Evolutionary conservation across 2,329 filamentous ascomycete genomes (phyloP).

Genomic region (Huntiella abstrusa): DNA sequence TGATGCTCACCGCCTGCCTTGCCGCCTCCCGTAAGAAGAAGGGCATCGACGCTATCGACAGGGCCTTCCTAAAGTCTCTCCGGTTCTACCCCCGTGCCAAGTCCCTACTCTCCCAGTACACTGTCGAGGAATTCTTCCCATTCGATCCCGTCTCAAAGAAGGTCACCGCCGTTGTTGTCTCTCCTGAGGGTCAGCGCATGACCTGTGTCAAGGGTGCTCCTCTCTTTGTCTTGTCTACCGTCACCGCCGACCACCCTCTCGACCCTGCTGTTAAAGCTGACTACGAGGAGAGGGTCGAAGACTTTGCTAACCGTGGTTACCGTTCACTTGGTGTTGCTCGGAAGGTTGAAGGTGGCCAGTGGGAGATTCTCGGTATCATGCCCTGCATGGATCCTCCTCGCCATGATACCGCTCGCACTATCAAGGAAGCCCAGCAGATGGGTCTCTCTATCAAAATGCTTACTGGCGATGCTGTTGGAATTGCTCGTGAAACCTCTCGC

Average conservation of each 20-base stretch:
- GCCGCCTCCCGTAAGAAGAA: too few species aligned
- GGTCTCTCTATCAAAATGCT: slow-evolving; percentile 91
- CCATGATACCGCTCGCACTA: slow-evolving; percentile 76
- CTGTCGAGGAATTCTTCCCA: slow-evolving; percentile 39
- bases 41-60: too few species aligned
- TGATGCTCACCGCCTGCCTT: too few species aligned
- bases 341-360: slow-evolving; percentile 61
- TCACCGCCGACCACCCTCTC: slow-evolving; percentile 68
- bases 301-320: slow-evolving; percentile 85
- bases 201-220: slow-evolving; percentile 84
- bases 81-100: slow-evolving; percentile 70
- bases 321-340: slow-evolving; percentile 84
- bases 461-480: slow-evolving; percentile 85
- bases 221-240: slow-evolving; percentile 69
- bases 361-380: slow-evolving; percentile 51
- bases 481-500: slow-evolving; percentile 24
- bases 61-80: slow-evolving; percentile 53
- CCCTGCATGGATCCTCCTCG: slow-evolving; percentile 57
- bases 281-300: slow-evolving; percentile 84
- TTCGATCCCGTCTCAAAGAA: slow-evolving; percentile 66
- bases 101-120: slow-evolving; percentile 62
- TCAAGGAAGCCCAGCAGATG: slow-evolving; percentile 73
- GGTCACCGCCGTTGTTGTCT: slow-evolving; percentile 67
- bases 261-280: slow-evolving; percentile 57
- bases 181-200: slow-evolving; percentile 65